These are phyloP conservation scores for Raffaelea albimanens DNA, from an alignment of 2,329 filamentous ascomycete species.

Conservation along the genomic window DNA sequence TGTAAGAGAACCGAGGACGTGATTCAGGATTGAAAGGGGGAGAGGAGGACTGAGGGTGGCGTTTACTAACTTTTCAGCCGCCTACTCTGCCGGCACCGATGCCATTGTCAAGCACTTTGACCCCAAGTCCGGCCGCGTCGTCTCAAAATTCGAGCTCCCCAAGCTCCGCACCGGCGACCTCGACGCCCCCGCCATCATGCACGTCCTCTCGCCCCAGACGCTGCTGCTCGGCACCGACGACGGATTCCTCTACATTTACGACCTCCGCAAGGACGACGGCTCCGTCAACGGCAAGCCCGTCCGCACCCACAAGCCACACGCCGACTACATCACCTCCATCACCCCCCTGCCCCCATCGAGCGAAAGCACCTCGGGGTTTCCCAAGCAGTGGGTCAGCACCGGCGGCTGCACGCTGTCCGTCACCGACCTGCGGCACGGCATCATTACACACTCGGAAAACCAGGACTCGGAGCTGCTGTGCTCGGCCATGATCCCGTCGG, in stretches of 20 bases:
- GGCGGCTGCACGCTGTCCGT: constrained; percentile 86
- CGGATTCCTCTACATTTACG: constrained; percentile 78
- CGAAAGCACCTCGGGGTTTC: constrained; percentile 78
- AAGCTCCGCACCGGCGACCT: constrained; percentile 34
- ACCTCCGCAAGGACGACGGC: constrained; percentile 51
- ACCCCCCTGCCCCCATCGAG: constrained; percentile 63
- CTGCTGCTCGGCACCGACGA: constrained; percentile 87
- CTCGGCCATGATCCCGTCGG: constrained; percentile 61
- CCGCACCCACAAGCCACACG: constrained; percentile 77
- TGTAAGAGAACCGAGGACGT: constrained; percentile 45
- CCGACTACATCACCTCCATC: constrained; percentile 86
- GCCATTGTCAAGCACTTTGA: constrained; percentile 45
- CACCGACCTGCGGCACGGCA: constrained; percentile 77
- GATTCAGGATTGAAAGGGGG: no score
- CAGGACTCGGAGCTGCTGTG: constrained; percentile 91
- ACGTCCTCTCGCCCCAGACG: constrained; percentile 77
- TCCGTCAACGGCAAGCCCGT: constrained; percentile 55
- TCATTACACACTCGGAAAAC: constrained; percentile 82
- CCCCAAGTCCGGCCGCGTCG: constrained; percentile 53
- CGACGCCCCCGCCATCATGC: constrained; percentile 60
- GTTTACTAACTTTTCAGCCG: no score
- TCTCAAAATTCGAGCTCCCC: constrained; percentile 75
- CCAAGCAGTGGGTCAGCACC: constrained; percentile 92
- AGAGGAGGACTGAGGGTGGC: no score
- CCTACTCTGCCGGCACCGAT: constrained; percentile 55